phyloP scores from a whole-genome alignment of 176 grass and related monocot genomes.

The Paspalum vaginatum region DNA sequence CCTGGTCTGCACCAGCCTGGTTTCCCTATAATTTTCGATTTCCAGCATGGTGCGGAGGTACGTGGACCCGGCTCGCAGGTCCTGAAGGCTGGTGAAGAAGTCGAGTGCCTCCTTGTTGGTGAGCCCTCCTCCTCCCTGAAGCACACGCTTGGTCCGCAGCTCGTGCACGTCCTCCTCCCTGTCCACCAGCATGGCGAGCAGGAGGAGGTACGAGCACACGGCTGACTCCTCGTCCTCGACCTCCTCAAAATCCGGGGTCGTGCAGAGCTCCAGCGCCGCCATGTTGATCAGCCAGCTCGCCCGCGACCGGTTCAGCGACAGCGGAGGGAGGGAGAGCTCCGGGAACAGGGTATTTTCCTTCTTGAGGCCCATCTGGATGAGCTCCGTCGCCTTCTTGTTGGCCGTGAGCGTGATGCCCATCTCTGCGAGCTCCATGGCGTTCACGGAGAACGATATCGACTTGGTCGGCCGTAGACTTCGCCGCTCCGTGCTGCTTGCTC shows the following conservation, averaged over 20 bases:
- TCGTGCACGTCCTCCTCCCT: neutral
- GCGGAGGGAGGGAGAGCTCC: neutral
- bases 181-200: neutral
- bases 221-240: neutral
- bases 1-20: neutral
- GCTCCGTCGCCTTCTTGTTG: neutral
- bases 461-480: too few species aligned
- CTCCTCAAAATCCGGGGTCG: neutral
- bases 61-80: neutral
- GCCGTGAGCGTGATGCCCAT: neutral
- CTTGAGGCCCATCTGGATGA: neutral
- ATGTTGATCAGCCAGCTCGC: neutral
- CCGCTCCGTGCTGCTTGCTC: neutral
- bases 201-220: neutral
- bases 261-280: constrained; percentile 7
- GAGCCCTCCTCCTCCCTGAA: neutral
- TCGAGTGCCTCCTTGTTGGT: neutral
- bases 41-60: neutral
- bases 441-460: neutral
- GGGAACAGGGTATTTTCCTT: neutral
- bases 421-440: neutral
- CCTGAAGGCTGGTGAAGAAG: neutral
- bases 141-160: neutral
- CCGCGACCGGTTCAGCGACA: neutral
- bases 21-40: neutral